Conservation (phyloP, 2,329 filamentous ascomycete genomes). For the Cladosporium cucumerinum region DNA sequence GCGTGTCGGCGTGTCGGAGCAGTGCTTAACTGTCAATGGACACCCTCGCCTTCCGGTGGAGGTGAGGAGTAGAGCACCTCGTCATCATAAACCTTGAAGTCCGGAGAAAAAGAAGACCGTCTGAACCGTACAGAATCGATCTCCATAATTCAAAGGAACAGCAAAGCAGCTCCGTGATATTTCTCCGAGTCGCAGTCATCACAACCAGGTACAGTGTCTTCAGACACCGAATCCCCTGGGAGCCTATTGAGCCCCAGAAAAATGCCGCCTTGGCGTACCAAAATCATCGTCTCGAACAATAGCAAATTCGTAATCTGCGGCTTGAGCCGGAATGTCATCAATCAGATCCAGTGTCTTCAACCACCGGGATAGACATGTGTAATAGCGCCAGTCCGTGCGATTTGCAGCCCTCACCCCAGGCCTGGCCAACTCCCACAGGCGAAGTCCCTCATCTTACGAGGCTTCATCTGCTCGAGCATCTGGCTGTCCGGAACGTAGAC, state of each 20-base stretch:
- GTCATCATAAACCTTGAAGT: background rate
- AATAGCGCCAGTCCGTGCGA: background rate
- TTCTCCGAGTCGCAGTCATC: background rate
- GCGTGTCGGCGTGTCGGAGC: no score
- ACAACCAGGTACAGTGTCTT: background rate
- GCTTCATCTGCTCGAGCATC: background rate
- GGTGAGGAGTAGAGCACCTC: background rate
- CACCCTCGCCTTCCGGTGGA: background rate
- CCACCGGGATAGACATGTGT: background rate
- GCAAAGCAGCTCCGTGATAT: background rate
- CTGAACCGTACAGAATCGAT: background rate
- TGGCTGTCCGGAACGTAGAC: background rate
- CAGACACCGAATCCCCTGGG: background rate
- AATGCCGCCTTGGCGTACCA: background rate
- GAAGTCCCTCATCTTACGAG: background rate
- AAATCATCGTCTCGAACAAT: background rate
- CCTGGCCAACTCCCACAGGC: background rate
- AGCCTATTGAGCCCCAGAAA: background rate
- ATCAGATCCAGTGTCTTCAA: background rate
- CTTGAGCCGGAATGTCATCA: background rate
- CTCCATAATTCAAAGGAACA: background rate
- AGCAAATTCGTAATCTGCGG: background rate
- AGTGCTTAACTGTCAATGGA: no score
- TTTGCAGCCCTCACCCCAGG: background rate
- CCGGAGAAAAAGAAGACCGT: background rate